These are phyloP conservation scores for Fusarium sp. DNA, from an alignment of 2,329 filamentous ascomycete genomes.

Conservation along the genomic window DNA sequence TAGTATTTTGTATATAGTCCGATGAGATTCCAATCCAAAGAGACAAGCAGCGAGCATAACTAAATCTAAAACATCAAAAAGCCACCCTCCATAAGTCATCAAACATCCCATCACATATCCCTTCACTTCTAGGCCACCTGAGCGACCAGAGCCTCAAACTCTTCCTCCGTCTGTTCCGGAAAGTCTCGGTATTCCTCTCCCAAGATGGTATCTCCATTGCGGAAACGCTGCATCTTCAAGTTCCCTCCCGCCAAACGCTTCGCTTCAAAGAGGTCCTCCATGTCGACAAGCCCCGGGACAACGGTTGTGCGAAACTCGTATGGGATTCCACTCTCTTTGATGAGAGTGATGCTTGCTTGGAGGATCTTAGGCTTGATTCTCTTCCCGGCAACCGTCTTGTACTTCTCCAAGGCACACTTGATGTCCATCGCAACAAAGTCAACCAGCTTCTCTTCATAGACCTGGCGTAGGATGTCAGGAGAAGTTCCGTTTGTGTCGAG, in stretches of 20 bases:
- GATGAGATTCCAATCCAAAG: not conserved
- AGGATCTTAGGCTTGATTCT: slow-evolving; percentile 31
- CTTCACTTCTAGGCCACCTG: slow-evolving; percentile 22
- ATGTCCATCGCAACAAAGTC: slow-evolving; percentile 41
- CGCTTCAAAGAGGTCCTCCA: slow-evolving; percentile 39
- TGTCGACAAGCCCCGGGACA: slow-evolving; percentile 32
- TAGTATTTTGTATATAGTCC: not conserved
- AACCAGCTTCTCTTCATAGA: slow-evolving; percentile 23
- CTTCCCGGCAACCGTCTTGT: slow-evolving; percentile 32
- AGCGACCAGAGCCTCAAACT: slow-evolving; percentile 29
- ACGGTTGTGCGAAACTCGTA: slow-evolving; percentile 39
- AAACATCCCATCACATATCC: not conserved
- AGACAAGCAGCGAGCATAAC: not conserved
- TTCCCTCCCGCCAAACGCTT: slow-evolving; percentile 34
- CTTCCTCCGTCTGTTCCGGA: slow-evolving; percentile 33
- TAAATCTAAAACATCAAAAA: not conserved
- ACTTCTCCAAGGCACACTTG: slow-evolving; percentile 39
- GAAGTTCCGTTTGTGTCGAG: slow-evolving; percentile 39
- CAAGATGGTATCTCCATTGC: slow-evolving; percentile 23
- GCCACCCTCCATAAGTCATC: not conserved
- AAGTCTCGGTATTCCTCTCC: slow-evolving; percentile 8
- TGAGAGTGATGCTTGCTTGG: slow-evolving; percentile 28
- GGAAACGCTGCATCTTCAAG: slow-evolving; percentile 37
- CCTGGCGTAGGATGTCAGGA: not conserved
- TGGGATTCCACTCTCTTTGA: slow-evolving; percentile 31